These are phyloP conservation scores for Symbiodinium pilosum DNA, from an alignment of 73 alveolate species.

Conservation along the genomic window DNA sequence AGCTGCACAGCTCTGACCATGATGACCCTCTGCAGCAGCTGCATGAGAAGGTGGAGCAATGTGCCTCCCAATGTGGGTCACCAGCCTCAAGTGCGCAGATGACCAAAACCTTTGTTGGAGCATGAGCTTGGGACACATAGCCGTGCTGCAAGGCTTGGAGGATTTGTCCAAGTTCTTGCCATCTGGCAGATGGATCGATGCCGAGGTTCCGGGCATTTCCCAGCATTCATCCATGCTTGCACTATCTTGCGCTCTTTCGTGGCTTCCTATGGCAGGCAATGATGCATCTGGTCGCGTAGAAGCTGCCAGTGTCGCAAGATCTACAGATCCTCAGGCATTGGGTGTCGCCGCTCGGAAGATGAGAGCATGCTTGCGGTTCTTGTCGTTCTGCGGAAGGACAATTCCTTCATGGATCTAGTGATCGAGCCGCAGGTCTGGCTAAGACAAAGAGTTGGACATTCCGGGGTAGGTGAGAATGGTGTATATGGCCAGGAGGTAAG, in stretches of 20 bases:
- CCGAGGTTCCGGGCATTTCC: neutral
- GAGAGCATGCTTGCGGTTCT: too few species aligned
- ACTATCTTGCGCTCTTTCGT: too few species aligned
- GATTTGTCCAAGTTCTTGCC: slow-evolving; percentile 42
- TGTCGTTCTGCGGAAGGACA: neutral
- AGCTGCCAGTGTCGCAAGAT: neutral
- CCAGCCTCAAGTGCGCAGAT: neutral
- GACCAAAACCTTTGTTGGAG: neutral
- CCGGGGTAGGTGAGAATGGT: too few species aligned
- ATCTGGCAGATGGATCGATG: neutral
- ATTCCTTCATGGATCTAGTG: slow-evolving; percentile 31
- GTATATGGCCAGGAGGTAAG: too few species aligned
- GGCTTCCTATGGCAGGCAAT: too few species aligned
- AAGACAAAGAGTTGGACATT: too few species aligned
- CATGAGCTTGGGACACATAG: too few species aligned
- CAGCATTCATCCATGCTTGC: too few species aligned
- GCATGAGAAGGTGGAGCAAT: slow-evolving; percentile 80
- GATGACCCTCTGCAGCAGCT: slow-evolving; percentile 33
- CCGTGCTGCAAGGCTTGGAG: slow-evolving; percentile 13
- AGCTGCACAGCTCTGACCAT: neutral
- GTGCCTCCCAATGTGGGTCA: slow-evolving; percentile 74
- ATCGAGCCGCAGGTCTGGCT: neutral
- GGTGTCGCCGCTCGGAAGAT: too few species aligned
- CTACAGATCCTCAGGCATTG: neutral
- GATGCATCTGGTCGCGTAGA: too few species aligned